These are phyloP conservation scores for Quercus variabilis DNA, from an alignment of 306 rosid genomes.

Conservation along the genomic window DNA sequence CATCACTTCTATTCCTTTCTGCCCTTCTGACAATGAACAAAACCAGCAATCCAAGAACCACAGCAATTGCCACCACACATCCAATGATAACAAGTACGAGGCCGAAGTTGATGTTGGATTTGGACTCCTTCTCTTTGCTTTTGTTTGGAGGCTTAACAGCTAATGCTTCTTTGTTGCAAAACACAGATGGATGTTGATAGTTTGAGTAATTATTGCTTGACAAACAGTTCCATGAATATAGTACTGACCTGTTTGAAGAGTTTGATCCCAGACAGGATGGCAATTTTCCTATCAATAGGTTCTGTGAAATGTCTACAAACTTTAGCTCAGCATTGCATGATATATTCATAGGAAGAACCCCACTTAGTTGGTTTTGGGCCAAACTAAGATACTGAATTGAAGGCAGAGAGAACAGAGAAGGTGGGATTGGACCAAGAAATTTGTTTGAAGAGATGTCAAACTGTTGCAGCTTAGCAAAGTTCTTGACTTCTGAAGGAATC, in stretches of 20 bases:
- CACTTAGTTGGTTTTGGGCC: slow-evolving; percentile 60
- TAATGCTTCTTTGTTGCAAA: slow-evolving; percentile 57
- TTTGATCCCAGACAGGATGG: slow-evolving; percentile 65
- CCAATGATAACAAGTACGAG: slow-evolving; percentile 50
- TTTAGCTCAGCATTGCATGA: slow-evolving; percentile 47
- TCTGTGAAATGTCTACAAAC: slow-evolving; percentile 69
- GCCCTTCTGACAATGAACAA: slow-evolving; percentile 36
- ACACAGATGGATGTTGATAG: slow-evolving; percentile 44
- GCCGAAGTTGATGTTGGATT: slow-evolving; percentile 34
- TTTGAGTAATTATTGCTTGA: slow-evolving; percentile 19
- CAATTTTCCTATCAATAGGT: slow-evolving; percentile 61
- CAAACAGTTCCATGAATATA: slow-evolving; percentile 72
- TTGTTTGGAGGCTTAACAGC: slow-evolving; percentile 54
- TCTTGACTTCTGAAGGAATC: slow-evolving; percentile 37
- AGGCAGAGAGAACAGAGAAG: slow-evolving; percentile 70
- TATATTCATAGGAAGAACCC: slow-evolving; percentile 45
- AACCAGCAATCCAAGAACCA: slow-evolving; percentile 41
- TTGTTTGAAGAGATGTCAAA: slow-evolving; percentile 67
- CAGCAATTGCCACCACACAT: slow-evolving; percentile 43
- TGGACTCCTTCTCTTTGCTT: slow-evolving; percentile 24
- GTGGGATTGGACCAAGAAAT: slow-evolving; percentile 57
- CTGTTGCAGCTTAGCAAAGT: slow-evolving; percentile 44
- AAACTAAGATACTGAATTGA: slow-evolving; percentile 55
- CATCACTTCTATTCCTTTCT: slow-evolving; percentile 24
- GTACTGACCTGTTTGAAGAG: slow-evolving; percentile 41